Percentiles rank a stretch among this genome's conserved stretches.
Evolutionary conservation across 1,284 basidiomycete species (phyloP).

Genomic region (Vanrija sp.): DNA sequence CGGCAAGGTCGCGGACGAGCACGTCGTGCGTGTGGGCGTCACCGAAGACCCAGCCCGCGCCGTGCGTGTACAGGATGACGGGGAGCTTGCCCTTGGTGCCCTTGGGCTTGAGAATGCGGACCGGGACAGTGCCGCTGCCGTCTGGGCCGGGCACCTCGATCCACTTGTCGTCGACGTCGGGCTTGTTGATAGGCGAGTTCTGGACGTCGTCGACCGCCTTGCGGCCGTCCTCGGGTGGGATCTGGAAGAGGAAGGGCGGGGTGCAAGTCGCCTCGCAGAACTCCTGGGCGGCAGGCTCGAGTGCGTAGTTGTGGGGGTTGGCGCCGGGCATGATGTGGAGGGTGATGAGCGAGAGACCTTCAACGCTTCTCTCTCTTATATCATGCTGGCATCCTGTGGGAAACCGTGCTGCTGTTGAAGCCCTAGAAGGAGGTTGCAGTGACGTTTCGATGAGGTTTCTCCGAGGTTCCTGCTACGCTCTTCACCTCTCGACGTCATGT

Average conservation of each 20-base stretch:
- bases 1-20: slow-evolving; percentile 14
- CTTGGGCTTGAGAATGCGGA: slow-evolving; percentile 13
- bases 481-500: no score
- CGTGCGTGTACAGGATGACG: slow-evolving; percentile 16
- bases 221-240: slow-evolving; percentile 14
- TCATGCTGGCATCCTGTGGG: not conserved
- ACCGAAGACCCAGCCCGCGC: slow-evolving; percentile 17
- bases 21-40: slow-evolving; percentile 16
- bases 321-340: not conserved
- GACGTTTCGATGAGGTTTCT: no score
- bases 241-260: slow-evolving; percentile 12
- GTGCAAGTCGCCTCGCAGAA: slow-evolving; percentile 11
- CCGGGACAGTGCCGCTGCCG: not conserved
- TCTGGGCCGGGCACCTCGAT: slow-evolving; percentile 6
- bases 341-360: not conserved
- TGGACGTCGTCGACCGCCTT: slow-evolving; percentile 10
- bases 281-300: slow-evolving; percentile 10
- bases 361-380: no score
- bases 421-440: no score
- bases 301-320: slow-evolving; percentile 11
- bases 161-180: slow-evolving; percentile 18
- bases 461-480: no score
- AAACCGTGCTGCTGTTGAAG: no score
- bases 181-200: slow-evolving; percentile 1
- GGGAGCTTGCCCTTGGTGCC: slow-evolving; percentile 8